phyloP scores from a whole-genome alignment of 805 yeast genomes.

The Blastobotrys chiropterorum region DNA sequence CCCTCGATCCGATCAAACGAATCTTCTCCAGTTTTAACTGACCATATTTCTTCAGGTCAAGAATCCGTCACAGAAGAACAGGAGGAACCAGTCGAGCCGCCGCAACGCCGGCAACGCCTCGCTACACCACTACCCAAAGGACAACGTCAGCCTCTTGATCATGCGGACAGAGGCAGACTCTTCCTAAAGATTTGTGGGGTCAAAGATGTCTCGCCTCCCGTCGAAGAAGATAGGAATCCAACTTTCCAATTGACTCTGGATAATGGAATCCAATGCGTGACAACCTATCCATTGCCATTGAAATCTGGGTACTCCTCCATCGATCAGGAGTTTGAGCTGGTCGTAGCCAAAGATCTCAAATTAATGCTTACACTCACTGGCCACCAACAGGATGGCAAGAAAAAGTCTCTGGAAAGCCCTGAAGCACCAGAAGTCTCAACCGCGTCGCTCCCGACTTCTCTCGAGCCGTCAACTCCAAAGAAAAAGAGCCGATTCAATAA shows the following conservation, averaged over 20 bases:
- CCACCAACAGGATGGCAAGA: slow-evolving; percentile 23
- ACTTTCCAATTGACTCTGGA: slow-evolving; percentile 50
- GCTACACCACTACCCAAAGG: neutral
- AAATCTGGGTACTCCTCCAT: slow-evolving; percentile 30
- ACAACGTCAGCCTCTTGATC: slow-evolving; percentile 15
- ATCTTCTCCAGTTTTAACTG: neutral
- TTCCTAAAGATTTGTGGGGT: slow-evolving; percentile 21
- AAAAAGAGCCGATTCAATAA: slow-evolving; percentile 15
- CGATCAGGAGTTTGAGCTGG: slow-evolving; percentile 73
- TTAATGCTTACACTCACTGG: slow-evolving; percentile 65
- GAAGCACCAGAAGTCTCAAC: neutral
- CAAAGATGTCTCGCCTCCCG: slow-evolving; percentile 37
- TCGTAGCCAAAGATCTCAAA: slow-evolving; percentile 55
- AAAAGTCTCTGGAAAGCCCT: neutral
- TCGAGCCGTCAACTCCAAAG: slow-evolving; percentile 14
- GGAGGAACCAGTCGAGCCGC: neutral
- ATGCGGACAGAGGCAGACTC: slow-evolving; percentile 21
- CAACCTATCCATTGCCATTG: slow-evolving; percentile 45
- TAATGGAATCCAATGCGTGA: slow-evolving; percentile 72
- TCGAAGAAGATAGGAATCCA: slow-evolving; percentile 36
- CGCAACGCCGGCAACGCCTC: neutral
- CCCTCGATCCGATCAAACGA: neutral
- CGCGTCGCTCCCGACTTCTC: slow-evolving; percentile 1
- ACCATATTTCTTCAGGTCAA: neutral
- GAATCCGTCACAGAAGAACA: no score